These are phyloP conservation scores for Albatrellus ellisii DNA, from an alignment of 768 basidiomycete species.

Conservation along the genomic window DNA sequence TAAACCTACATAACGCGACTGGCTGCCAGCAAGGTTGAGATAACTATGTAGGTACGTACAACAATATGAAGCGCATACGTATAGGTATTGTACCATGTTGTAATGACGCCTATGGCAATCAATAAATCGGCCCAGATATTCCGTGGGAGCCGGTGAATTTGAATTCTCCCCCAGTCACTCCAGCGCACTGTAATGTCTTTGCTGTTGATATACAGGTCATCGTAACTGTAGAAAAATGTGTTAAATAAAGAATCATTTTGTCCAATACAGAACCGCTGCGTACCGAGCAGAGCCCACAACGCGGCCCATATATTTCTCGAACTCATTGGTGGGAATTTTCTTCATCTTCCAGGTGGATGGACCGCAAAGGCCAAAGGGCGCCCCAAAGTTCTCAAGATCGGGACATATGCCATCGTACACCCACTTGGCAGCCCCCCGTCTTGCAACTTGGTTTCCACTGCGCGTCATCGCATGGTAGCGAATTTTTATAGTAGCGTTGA, in stretches of 20 bases:
- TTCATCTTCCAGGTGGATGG: slow-evolving; percentile 38
- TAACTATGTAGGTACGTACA: too few relatives aligned
- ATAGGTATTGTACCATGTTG: background rate
- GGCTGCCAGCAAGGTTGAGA: too few relatives aligned
- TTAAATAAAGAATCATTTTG: background rate
- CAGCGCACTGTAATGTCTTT: slow-evolving; percentile 32
- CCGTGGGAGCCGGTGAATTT: slow-evolving; percentile 43
- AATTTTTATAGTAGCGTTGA: slow-evolving; percentile 1
- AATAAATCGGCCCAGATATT: background rate
- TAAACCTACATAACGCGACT: too few relatives aligned
- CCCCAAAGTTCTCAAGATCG: slow-evolving; percentile 34
- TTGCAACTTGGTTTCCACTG: slow-evolving; percentile 43
- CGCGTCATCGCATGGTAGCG: background rate
- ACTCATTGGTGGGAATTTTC: slow-evolving; percentile 27
- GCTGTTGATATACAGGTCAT: slow-evolving; percentile 25
- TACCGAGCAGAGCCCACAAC: slow-evolving; percentile 1
- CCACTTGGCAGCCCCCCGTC: slow-evolving; percentile 31
- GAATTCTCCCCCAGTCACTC: slow-evolving; percentile 37
- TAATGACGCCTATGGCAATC: background rate
- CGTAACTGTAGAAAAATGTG: slow-evolving; percentile 22
- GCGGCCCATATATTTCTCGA: slow-evolving; percentile 21
- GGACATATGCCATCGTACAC: slow-evolving; percentile 38
- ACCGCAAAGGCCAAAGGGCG: slow-evolving; percentile 26
- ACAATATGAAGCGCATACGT: background rate
- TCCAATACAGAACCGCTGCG: slow-evolving; percentile 3